These are phyloP conservation scores for Lachnellula arida DNA, from an alignment of 2,329 filamentous ascomycete genomes.

Conservation along the genomic window DNA sequence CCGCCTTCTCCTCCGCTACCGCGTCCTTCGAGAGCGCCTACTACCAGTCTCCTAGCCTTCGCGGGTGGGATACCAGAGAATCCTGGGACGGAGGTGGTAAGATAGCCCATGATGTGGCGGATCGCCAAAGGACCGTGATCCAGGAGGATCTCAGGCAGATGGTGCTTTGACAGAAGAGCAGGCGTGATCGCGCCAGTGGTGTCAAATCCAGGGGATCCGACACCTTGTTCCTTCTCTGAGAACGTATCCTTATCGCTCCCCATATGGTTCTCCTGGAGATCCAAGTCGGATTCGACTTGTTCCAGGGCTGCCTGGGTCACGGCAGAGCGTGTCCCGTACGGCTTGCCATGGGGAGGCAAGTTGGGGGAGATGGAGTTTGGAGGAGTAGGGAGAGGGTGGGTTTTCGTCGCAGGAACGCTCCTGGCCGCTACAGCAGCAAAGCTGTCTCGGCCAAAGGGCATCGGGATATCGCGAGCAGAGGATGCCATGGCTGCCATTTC, in stretches of 20 bases:
- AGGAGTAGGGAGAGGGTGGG: slow-evolving; percentile 74
- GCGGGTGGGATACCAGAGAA: slow-evolving; percentile 84
- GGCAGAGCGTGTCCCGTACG: slow-evolving; percentile 42
- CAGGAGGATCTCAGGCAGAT: slow-evolving; percentile 86
- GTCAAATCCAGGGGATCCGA: slow-evolving; percentile 48
- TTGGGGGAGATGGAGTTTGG: slow-evolving; percentile 92
- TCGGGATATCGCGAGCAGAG: slow-evolving; percentile 60
- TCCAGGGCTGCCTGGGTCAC: slow-evolving; percentile 43
- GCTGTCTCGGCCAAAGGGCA: slow-evolving; percentile 60
- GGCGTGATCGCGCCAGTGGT: slow-evolving; percentile 79
- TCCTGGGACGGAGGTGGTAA: slow-evolving; percentile 88
- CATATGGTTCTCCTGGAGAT: slow-evolving; percentile 67
- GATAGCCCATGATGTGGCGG: slow-evolving; percentile 89
- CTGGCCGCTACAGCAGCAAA: slow-evolving; percentile 67
- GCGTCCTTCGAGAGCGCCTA: slow-evolving; percentile 84
- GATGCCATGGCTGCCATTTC: slow-evolving; percentile 62
- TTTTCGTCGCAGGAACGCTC: slow-evolving; percentile 51
- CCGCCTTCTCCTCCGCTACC: slow-evolving; percentile 52
- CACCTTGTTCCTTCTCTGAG: slow-evolving; percentile 11
- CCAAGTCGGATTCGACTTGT: slow-evolving; percentile 78
- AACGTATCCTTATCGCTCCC: slow-evolving; percentile 31
- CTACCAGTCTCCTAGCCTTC: slow-evolving; percentile 85
- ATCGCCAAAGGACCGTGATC: slow-evolving; percentile 89
- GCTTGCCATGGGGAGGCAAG: slow-evolving; percentile 74
- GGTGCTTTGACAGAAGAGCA: slow-evolving; percentile 77